These are phyloP conservation scores for Coemansia sp. DNA, from an alignment of 192 early-diverging fungal species.

Conservation along the genomic window DNA sequence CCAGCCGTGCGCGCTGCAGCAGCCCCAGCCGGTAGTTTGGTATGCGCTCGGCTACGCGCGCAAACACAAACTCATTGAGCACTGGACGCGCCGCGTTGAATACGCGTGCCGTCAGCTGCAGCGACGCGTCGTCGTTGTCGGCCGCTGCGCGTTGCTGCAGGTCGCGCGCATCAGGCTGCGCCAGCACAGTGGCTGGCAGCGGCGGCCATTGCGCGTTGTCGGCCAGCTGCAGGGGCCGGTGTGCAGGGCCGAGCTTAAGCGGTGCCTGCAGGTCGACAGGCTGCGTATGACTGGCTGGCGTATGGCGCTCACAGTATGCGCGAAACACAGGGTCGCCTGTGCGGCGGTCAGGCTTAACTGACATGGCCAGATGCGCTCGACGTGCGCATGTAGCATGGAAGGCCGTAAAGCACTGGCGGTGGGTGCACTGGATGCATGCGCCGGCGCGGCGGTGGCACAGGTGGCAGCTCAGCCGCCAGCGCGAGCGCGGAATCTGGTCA, in stretches of 20 bases:
- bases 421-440: constrained; percentile 94
- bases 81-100: constrained; percentile 44
- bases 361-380: constrained; percentile 83
- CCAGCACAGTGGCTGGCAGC: constrained; percentile 6
- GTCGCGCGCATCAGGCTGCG: constrained; percentile 5
- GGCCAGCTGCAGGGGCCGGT: not conserved
- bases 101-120: constrained; percentile 43
- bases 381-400: constrained; percentile 95
- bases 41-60: not conserved
- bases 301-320: constrained; percentile 89
- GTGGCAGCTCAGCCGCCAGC: constrained; percentile 86
- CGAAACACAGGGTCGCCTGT: constrained; percentile 64
- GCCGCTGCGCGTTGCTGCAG: constrained; percentile 11
- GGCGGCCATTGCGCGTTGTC: not conserved
- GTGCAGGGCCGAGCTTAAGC: constrained; percentile 9
- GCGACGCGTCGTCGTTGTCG: constrained; percentile 21
- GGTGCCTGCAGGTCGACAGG: constrained; percentile 33
- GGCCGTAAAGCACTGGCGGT: constrained; percentile 81
- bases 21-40: constrained; percentile 1
- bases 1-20: constrained; percentile 15
- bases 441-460: constrained; percentile 81
- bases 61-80: constrained; percentile 35
- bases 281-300: constrained; percentile 59
- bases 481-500: constrained; percentile 80
- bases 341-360: constrained; percentile 60